Evolutionary conservation across 2,329 filamentous ascomycete genomes (phyloP), one percentile per base, ranked within the genome.

Genomic region (Talaromyces rugulosus): DNA sequence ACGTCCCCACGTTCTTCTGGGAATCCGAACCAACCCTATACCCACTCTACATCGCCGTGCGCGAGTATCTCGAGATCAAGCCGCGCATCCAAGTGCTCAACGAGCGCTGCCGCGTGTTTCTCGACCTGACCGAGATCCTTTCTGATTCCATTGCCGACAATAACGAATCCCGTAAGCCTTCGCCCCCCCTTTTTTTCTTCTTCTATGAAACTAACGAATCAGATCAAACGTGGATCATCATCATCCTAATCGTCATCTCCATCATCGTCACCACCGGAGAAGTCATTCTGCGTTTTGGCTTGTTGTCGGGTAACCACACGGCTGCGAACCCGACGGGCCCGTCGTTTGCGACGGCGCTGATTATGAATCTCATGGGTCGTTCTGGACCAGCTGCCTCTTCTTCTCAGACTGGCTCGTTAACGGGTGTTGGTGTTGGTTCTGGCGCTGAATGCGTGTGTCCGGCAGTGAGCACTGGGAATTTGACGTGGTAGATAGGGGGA

Each of bases 1-100:
- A 97, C 75, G 92, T 96, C 0, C 94, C 94, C 64, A 96, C 94
- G 74, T 97, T 97, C 83, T 96, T 98, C 83, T 99, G 95, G 95
- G 93, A 98, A 75, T 91, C 91, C 11, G 95, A 99, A 74, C 95
- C 95, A 18, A 97, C 92, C 0, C 83, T 99, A 0, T 92, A 97
- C 74, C 95, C 95, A 0, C 87, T 99, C 31, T 99, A 99, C 80
- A 88, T 87, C 63, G 95, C 93, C 63, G 92, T 98, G 57, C 91
- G 95, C 69, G 95, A 98, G 75, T 99, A 99, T 73, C 89, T 99
- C 64, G 95, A 99, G 73, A 98, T 99, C 75, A 94, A 96, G 71
- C 92, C 90, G 7, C 91, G 95, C 60, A 96, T 96, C 74, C 92
- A 96, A 76, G 93, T 98, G 28, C 88, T 99, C 66, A 99, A 99